Conservation (phyloP, 139 green algal genomes). For the Haematococcus lacustris region DNA sequence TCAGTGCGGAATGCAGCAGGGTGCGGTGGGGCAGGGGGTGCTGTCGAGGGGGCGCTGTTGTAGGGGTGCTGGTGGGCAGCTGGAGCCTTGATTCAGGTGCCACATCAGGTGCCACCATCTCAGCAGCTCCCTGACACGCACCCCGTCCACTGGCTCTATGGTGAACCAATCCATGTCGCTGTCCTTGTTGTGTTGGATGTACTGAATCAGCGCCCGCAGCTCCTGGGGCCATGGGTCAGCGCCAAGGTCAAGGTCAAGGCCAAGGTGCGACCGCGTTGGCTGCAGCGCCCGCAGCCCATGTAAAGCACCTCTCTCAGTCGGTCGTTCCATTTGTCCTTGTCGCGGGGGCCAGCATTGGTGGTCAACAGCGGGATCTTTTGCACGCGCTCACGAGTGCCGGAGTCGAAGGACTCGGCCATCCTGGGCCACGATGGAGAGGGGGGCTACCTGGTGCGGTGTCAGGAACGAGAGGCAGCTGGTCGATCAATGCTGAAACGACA, state of each 20-base stretch:
- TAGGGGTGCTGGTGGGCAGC: no score
- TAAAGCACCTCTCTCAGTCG: neutral
- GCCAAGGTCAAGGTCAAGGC: neutral
- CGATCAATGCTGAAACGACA: no score
- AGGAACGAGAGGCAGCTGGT: no score
- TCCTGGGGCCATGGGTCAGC: conserved; percentile 47
- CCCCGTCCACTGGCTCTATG: conserved; percentile 71
- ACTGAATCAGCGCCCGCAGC: conserved; percentile 82
- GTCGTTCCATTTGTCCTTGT: neutral
- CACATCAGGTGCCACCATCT: no score
- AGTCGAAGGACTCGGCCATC: neutral
- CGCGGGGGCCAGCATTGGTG: conserved; percentile 12
- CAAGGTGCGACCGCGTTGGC: neutral
- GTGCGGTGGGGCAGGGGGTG: no score
- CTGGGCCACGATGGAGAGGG: no score
- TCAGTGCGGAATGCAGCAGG: no score
- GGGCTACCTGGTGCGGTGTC: no score
- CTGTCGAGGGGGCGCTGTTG: no score
- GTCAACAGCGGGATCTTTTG: neutral
- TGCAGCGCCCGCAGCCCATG: no score
- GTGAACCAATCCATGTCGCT: conserved; percentile 95
- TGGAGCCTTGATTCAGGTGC: no score
- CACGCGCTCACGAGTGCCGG: neutral
- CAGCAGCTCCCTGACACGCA: no score
- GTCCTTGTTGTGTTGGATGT: conserved; percentile 93